Base-by-base conservation (phyloP, 1,139 yeast species). In the Pneumocystis sp. region DNA sequence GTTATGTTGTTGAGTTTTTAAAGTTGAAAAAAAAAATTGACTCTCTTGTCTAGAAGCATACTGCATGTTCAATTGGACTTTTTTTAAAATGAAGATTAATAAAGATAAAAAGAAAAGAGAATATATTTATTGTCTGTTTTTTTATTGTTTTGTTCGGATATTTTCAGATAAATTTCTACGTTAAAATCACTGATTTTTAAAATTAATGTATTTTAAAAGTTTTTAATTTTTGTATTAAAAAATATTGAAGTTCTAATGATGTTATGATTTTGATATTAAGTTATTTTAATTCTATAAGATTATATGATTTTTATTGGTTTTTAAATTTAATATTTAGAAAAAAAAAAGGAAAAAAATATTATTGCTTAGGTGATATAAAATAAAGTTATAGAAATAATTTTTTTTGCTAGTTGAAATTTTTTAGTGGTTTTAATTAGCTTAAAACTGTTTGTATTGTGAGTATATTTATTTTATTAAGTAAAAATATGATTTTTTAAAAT, bases 1-100 rank as follows among this genome's bases (percentile, higher is more conserved):
- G 62, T 63, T 63, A 37, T 42, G 44, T 57, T 60, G 29, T 37
- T 60, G 65, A 35, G 63, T 34, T 35, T 59, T 63, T 39, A 63
- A 45, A n/a, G 35, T 39, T n/a, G 42, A 21, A 25, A 63, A 42
- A 25, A 63, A 15, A 19, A 25, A 40, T 19, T 63, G 64, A 19
- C 61, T 61, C 42, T 63, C 65, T 37, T 63, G 62, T 61, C 50
- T 63, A 19, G 65, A 61, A 39, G 65, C 65, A 59, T 50, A 34
- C 3, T 12, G 19, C 57, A 50, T 50, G 25, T 50, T 50, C 25
- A 25, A 50, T 50, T 50, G 12, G 17, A 25, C 12, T 50, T 50
- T 7, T 50, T 50, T 10, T 25, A 21, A 19, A 21, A 17, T 25
- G 25, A 29, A 50, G 17, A 10, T 45, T 50, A 50, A 25, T 25